A percentile compares a stretch with the other conserved stretches of the same genome.
Conservation (phyloP, 257 asterid genomes). For the Solanum bulbocastanum region DNA sequence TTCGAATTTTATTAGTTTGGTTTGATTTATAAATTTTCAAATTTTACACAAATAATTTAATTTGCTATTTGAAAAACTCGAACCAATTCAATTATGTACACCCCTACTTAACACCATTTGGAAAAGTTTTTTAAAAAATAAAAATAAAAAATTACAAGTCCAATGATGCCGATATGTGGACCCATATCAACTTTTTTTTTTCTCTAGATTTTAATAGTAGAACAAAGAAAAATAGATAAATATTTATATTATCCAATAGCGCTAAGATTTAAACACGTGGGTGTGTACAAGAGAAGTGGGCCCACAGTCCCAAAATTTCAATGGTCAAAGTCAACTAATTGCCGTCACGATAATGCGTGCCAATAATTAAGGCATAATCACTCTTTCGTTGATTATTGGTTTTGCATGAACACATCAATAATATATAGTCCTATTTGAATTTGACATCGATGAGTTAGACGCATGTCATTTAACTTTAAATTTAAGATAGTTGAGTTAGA, state of each 20-base stretch:
- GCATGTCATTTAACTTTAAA: not conserved
- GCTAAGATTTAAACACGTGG: not conserved
- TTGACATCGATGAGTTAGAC: not conserved
- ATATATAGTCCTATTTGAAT: not conserved
- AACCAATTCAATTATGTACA: too few relatives aligned
- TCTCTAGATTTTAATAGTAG: not conserved
- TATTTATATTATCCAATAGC: not conserved
- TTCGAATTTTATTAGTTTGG: too few relatives aligned
- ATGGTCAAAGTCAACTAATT: not conserved
- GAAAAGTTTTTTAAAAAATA: not conserved
- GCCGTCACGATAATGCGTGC: constrained; percentile 1
- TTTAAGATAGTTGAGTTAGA: not conserved
- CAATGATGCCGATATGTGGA: not conserved
- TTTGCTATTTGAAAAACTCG: too few relatives aligned
- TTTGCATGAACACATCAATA: not conserved
- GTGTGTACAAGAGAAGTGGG: not conserved
- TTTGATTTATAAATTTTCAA: too few relatives aligned
- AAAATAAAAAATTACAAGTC: not conserved
- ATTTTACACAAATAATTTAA: too few relatives aligned
- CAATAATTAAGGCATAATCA: not conserved
- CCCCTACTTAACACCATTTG: too few relatives aligned
- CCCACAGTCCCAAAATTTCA: not conserved
- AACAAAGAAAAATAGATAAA: not conserved
- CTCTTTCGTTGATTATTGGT: not conserved
- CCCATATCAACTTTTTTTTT: not conserved